Evolutionary conservation across 2,329 filamentous ascomycete genomes (phyloP).

Genomic region (Ceratocystis colombiana): DNA sequence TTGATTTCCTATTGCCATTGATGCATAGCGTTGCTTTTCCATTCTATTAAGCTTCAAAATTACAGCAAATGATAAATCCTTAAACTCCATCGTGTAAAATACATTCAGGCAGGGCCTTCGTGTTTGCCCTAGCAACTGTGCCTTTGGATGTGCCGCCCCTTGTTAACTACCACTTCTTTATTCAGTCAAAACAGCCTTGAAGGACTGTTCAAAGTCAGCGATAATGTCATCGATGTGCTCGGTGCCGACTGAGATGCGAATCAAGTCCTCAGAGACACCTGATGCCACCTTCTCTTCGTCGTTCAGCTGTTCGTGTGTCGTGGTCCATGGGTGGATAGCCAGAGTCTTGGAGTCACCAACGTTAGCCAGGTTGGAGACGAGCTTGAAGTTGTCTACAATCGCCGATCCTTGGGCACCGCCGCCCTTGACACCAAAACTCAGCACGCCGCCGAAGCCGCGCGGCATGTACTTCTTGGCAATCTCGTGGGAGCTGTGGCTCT

Average conservation of each 20-base stretch:
- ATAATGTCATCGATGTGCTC: conserved; percentile 98
- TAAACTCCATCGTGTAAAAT: background rate
- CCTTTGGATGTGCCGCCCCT: too few relatives aligned
- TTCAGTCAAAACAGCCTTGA: conserved; percentile 45
- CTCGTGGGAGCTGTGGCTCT: conserved; percentile 69
- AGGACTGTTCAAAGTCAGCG: conserved; percentile 86
- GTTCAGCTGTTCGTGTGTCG: conserved; percentile 83
- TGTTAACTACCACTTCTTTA: background rate
- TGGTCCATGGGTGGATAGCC: conserved; percentile 90
- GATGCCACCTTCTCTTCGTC: conserved; percentile 71
- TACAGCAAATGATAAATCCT: background rate
- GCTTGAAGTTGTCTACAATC: conserved; percentile 86
- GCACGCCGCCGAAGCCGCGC: conserved; percentile 76
- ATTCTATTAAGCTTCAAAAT: background rate
- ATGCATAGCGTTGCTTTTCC: background rate
- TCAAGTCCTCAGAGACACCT: conserved; percentile 69
- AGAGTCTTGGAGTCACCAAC: conserved; percentile 93
- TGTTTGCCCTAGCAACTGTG: too few relatives aligned
- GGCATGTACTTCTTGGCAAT: conserved; percentile 78
- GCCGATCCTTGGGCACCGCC: conserved; percentile 72
- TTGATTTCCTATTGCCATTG: too few relatives aligned
- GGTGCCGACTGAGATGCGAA: conserved; percentile 88
- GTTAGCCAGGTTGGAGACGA: conserved; percentile 93
- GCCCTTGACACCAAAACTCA: conserved; percentile 90
- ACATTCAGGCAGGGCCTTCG: too few relatives aligned